Base-by-base conservation (phyloP, 495 filamentous ascomycete species). In the Penicillium macrosclerotiorum region DNA sequence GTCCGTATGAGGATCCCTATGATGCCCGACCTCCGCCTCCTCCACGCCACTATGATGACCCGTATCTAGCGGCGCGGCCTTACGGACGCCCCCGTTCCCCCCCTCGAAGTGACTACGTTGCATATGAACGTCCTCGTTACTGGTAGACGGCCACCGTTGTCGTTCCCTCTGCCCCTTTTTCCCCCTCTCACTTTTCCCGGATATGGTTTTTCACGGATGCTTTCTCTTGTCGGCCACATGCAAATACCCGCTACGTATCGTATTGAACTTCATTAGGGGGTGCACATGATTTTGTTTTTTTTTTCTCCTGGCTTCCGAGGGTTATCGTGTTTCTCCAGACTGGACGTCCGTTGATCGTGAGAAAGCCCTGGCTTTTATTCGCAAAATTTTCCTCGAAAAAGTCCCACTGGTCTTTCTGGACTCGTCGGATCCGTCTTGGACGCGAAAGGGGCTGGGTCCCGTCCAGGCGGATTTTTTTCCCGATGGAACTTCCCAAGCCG, bases 1-100 rank as follows among this genome's bases (percentile, higher is more conserved):
- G 73, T 51, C 66, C 68, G 13, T 78, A 78, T 50, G 74, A 79
- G 46, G 76, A 79, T 54, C 72, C 69, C 8, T 77, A 78, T 56
- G 70, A 72, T 60, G 57, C 64, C 20, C 62, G 66, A 18, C 60
- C 64, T 37, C 69, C 68, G 5, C 71, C 71, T 13, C 71, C 69
- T 9, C 72, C 72, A 12, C 65, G 63, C 17, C 69, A 68, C 42
- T 73, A 72, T 51, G 69, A 74, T 43, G 72, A 76, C 39, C 69
- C 72, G 3, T 76, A 76, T 54, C 59, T 68, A 31, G 61, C 59
- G 23, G 60, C 67, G 9, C 64, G 69, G 22, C 63, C 69, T 18
- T 76, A 74, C 49, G 69, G 60, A 33, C 68, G 72, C 32, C 71
- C 71, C 20, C 71, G 72, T 18, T 59, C 62, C 42, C 72, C 72